Base-by-base conservation (phyloP, 352 stramenopile species). In the Elongisporangium senticosum region DNA sequence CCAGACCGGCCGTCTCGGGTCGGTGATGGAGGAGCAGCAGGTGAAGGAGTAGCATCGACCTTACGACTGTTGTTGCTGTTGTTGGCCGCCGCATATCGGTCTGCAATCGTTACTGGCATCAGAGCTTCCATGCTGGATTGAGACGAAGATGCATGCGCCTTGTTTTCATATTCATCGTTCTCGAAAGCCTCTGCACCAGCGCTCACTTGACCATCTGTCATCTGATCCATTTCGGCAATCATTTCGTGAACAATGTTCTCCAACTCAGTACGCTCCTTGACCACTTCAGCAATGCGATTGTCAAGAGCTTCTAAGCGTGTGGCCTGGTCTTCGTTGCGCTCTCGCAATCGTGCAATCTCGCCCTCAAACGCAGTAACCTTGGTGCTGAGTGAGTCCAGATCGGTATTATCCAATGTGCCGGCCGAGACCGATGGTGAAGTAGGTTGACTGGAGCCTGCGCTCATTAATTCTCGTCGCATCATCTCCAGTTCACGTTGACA, bases 311-410 rank as follows among this genome's bases (percentile, higher is more conserved):
- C 69, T 15, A 91, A 67, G 19, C 71, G 67, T 26, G 43, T 52
- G 3, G 69, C 68, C 19, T 91, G 81, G n/a, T 86, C 69, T 3
- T 86, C 77, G 53, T 88, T 89, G 49, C 79, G 75, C 33, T 79
- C 68, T 19, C 62, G 65, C 11, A 88, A 54, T 4, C 62, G 61
- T 10, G 51, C 28, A 22, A 91, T 81, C 53, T 88, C 72, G 33
- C 52, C 52, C 51, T 87, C 71, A 17, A 89, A 86, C 21, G 63
- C 64, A 37, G 66, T 70, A 4, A 91, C 79, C 59, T 83, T 83
- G 43, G 60, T 52, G 17, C 67, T 61, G 28, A 91, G 52, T 7
- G 67, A 58, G 2, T 60, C 52, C 8, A 79, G 33, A 14, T 70
- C 64, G 1, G 37, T n/a, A 21, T 74, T 56, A 21, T 76, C 65